phyloP scores from a whole-genome alignment of 2,329 filamentous ascomycete genomes.

The Aspergillus versicolor region DNA sequence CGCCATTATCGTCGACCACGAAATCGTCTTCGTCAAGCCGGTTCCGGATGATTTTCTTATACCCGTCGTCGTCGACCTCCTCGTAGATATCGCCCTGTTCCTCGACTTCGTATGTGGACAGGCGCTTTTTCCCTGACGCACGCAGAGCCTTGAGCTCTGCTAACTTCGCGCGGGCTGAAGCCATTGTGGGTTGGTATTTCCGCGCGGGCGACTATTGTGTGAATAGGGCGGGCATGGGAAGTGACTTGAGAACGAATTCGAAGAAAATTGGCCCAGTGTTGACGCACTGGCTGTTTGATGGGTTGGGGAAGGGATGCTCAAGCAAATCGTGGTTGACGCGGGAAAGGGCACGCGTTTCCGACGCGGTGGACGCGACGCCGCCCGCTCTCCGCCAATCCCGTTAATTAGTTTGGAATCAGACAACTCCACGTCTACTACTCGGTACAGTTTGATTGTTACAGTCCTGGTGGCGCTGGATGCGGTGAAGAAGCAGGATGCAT shows the following conservation, averaged over 20 bases:
- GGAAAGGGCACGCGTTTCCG: slow-evolving; percentile 19
- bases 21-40: slow-evolving; percentile 94
- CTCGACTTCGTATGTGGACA: slow-evolving; percentile 82
- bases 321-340: slow-evolving; percentile 13
- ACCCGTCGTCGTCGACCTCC: slow-evolving; percentile 92
- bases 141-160: slow-evolving; percentile 83
- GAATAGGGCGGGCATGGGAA: neutral
- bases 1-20: slow-evolving; percentile 96
- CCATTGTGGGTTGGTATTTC: slow-evolving; percentile 24
- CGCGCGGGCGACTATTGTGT: neutral
- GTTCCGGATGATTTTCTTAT: slow-evolving; percentile 91
- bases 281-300: slow-evolving; percentile 9
- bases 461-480: neutral
- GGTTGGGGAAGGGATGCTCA: slow-evolving; percentile 15
- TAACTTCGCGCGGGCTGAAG: slow-evolving; percentile 35
- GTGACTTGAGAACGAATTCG: neutral
- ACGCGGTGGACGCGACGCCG: slow-evolving; percentile 25
- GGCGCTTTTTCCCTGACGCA: slow-evolving; percentile 84
- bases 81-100: slow-evolving; percentile 87
- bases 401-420: slow-evolving; percentile 20
- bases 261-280: slow-evolving; percentile 3
- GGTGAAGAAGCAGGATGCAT: neutral
- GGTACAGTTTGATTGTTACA: neutral
- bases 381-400: slow-evolving; percentile 16
- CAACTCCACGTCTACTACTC: neutral